Evolutionary conservation across 495 filamentous ascomycete species (phyloP).

Genomic region (Neurospora sp.): DNA sequence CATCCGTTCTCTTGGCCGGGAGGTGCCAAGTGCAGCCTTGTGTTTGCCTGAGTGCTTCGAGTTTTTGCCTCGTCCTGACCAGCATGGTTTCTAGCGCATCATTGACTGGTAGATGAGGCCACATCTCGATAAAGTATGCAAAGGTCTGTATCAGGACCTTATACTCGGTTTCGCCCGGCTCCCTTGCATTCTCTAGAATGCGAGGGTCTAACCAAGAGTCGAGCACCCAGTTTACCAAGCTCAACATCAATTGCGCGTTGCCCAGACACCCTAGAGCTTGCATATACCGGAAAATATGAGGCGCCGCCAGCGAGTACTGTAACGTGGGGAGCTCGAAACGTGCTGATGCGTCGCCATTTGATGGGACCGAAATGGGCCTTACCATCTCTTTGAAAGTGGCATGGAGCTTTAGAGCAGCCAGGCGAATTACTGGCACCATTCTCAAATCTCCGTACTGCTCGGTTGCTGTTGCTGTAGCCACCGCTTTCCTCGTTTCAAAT

Average conservation of each 20-base stretch:
- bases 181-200: conserved; percentile 24
- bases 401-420: background rate
- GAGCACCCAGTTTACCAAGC: conserved; percentile 30
- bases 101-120: conserved; percentile 11
- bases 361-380: background rate
- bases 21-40: conserved; percentile 15
- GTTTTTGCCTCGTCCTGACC: background rate
- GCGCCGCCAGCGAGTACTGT: conserved; percentile 16
- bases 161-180: conserved; percentile 16
- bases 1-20: conserved; percentile 6
- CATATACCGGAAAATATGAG: conserved; percentile 29
- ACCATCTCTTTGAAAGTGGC: background rate
- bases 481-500: background rate
- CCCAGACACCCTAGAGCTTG: conserved; percentile 25
- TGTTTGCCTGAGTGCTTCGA: conserved; percentile 11
- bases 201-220: conserved; percentile 20
- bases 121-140: conserved; percentile 24
- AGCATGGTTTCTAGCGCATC: conserved; percentile 15
- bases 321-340: conserved; percentile 8
- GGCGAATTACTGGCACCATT: conserved; percentile 1
- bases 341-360: background rate
- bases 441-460: conserved; percentile 1
- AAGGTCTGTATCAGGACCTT: conserved; percentile 21
- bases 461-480: background rate
- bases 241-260: conserved; percentile 24